Evolutionary conservation across 2,329 filamentous ascomycete species (phyloP).

Genomic region (Phialophora verrucosa): DNA sequence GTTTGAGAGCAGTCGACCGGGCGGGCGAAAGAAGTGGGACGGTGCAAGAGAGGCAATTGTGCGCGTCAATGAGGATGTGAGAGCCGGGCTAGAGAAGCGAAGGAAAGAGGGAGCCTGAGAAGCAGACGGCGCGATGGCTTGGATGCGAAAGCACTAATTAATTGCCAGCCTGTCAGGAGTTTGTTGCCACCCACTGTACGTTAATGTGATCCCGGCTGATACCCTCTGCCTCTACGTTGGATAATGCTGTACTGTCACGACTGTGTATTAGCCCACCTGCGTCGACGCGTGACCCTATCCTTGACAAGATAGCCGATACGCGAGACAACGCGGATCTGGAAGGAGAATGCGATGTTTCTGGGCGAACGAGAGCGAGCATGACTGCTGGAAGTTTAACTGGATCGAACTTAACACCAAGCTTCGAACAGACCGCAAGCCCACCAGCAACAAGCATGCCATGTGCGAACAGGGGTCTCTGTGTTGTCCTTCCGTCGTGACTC

Average conservation of each 20-base stretch:
- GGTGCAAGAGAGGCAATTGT: slow-evolving; percentile 42
- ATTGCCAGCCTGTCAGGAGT: background rate
- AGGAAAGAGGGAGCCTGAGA: background rate
- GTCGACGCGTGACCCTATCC: too few relatives aligned
- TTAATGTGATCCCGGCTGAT: background rate
- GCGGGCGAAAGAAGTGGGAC: slow-evolving; percentile 42
- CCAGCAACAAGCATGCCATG: too few relatives aligned
- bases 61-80: slow-evolving; percentile 36
- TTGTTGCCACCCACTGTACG: background rate
- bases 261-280: too few relatives aligned
- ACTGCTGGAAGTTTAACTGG: too few relatives aligned
- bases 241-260: background rate
- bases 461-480: too few relatives aligned
- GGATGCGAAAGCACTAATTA: background rate
- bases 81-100: background rate
- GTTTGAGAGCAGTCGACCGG: slow-evolving; percentile 43
- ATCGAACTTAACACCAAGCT: too few relatives aligned
- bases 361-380: too few relatives aligned
- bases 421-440: too few relatives aligned
- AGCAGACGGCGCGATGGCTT: background rate
- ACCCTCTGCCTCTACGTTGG: background rate
- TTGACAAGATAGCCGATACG: too few relatives aligned
- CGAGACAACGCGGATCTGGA: too few relatives aligned
- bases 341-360: too few relatives aligned
- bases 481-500: too few relatives aligned